Evolutionary conservation across 805 yeast genomes (phyloP), one percentile per base, ranked within the genome.

Genomic region (Nakazawaea pomicola): DNA sequence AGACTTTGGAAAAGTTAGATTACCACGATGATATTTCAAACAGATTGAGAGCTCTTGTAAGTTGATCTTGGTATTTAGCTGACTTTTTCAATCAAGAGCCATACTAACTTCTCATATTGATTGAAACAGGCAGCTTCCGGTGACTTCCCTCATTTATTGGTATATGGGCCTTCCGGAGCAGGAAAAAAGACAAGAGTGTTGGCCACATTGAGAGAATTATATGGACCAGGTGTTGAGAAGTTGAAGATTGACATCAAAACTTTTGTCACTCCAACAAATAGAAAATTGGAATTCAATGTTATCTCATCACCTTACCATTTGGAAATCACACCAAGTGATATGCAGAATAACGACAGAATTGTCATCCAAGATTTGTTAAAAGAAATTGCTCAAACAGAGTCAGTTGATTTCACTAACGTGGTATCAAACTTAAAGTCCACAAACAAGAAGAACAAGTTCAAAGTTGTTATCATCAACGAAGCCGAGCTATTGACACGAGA

Each of bases 131-230:
- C 83, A 0, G 59, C 73, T 0, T 74, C 86, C 2, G 90, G 89
- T 0, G 97, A 93, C 58, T 81, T 93, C 54, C 99, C 99, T 2
- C 99, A 93, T 65, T 61, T 93, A 35, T 65, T 93, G 20, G 76
- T 93, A 2, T 91, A 91, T 57, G 99, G 99, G 0, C 98, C 99
- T 1, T 79, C 89, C 28, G 99, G 99, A 4, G 87, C 95, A 12
- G 99, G 99, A 44, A 93, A 93, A 58, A 95, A 93, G 67, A 93
- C 99, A 8, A 75, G 99, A 49, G 84, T 89, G 6, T 72, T 88
- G 60, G 79, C 95, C 6, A 71, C 95, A 2, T 63, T 93, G 40
- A 71, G 78, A 42, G 87, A 87, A 50, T 70, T 93, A 27, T 93
- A 82, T 54, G 98, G 98, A 0, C 60, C 83, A 2, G 83, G 83